Evolutionary conservation across 2,329 filamentous ascomycete genomes (phyloP), one percentile per base, ranked within the genome.

Genomic region (Fusarium sp.): DNA sequence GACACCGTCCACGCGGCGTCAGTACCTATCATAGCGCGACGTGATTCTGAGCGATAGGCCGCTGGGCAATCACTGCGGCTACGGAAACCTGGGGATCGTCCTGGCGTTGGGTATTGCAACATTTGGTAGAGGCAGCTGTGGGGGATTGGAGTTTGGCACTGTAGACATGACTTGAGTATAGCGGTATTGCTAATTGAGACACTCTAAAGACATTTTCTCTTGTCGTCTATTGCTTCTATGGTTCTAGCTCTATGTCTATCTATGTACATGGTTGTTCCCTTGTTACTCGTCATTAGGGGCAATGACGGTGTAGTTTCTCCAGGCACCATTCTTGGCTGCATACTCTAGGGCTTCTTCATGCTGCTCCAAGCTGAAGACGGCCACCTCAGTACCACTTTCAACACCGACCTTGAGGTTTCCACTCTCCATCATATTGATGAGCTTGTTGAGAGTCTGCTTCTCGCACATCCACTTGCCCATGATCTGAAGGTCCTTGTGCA

Each of bases 61-160:
- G 37, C 22, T 57, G 20, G 14, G 40, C n/a, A 30, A 22, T 43
- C 22, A 14, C 10, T 30, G 47, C 25, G 47, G 47, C 17, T n/a
- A 47, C n/a, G 33, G 32, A 62, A 60, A 65, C 25, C 33, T 52
- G 69, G 14, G 43, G 20, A 25, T 47, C 20, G 20, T 15, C 43
- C 20, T 47, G 69, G 71, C 71, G 59, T 63, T 50, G 72, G 72
- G 72, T 72, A 74, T 45, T 15, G 37, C 50, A 20, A 38, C 43
- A 27, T 65, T 59, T 59, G 22, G 32, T 52, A 66, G 32, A 30
- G 4, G 27, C 52, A 27, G 56, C 35, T 47, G 60, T 20, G 52
- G 71, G 25, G 50, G n/a, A 47, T 30, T 12, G 61, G 45, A 30
- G 47, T 52, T 52, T 7, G 47, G 47, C 25, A 25, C 43, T 25